Evolutionary conservation across 2,329 filamentous ascomycete genomes (phyloP).

Genomic region (Bipolaris bicolor): DNA sequence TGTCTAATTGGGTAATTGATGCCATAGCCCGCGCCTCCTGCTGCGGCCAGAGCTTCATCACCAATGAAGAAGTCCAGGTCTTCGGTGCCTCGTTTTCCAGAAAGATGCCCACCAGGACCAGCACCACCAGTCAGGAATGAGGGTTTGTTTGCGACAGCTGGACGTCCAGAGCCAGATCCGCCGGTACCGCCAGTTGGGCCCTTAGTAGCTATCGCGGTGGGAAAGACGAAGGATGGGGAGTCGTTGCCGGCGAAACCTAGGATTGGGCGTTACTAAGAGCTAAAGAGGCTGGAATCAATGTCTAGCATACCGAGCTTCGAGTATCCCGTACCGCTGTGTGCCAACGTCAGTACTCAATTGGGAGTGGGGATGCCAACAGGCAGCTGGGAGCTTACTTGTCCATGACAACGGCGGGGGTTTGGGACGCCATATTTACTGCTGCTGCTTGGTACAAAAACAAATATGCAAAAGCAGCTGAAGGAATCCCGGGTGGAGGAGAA

Average conservation of each 20-base stretch:
- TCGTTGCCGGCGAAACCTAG: constrained; percentile 98
- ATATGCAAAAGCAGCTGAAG: constrained; percentile 30
- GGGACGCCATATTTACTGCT: constrained; percentile 78
- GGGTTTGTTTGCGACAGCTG: constrained; percentile 90
- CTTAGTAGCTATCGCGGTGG: constrained; percentile 97
- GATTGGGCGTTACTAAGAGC: constrained; percentile 44
- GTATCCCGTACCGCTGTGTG: constrained; percentile 92
- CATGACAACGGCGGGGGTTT: constrained; percentile 99
- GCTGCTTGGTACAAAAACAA: constrained; percentile 25
- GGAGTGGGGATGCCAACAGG: constrained; percentile 35
- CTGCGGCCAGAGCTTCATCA: constrained; percentile 87
- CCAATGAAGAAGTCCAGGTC: constrained; percentile 99
- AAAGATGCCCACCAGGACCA: constrained; percentile 80
- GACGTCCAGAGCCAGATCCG: constrained; percentile 83
- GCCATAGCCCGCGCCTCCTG: constrained; percentile 87
- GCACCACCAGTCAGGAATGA: constrained; percentile 92
- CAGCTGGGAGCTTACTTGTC: constrained; percentile 83
- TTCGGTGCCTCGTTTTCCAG: constrained; percentile 92
- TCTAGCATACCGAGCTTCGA: constrained; percentile 86
- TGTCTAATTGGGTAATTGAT: constrained; percentile 97
- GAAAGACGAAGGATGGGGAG: constrained; percentile 98
- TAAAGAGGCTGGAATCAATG: neutral
- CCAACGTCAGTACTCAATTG: constrained; percentile 45
- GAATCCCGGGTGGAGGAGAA: constrained; percentile 24
- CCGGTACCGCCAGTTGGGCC: constrained; percentile 71